Evolutionary conservation across 2,329 filamentous ascomycete genomes (phyloP).

Genomic region (Coniella lustricola): DNA sequence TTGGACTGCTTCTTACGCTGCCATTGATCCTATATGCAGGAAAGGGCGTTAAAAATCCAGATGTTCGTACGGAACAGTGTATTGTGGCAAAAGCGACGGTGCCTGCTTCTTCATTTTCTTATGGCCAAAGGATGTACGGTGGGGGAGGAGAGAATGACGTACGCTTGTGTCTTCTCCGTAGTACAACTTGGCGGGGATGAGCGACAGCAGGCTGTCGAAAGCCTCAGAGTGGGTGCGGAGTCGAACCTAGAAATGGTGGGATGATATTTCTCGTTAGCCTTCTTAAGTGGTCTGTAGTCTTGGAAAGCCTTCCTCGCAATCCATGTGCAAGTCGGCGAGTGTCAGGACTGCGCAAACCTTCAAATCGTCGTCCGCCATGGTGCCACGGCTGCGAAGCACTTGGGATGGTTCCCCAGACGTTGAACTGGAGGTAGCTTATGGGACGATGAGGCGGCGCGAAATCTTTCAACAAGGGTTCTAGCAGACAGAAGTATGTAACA

Average conservation of each 20-base stretch:
- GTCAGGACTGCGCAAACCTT: slow-evolving; percentile 19
- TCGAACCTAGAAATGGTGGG: slow-evolving; percentile 39
- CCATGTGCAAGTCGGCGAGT: not conserved
- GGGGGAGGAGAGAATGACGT: slow-evolving; percentile 34
- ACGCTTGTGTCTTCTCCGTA: slow-evolving; percentile 71
- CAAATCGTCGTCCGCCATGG: slow-evolving; percentile 22
- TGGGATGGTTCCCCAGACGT: too few relatives aligned
- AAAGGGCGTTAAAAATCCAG: too few relatives aligned
- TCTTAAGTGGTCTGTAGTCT: too few relatives aligned
- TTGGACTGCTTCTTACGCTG: slow-evolving; percentile 93
- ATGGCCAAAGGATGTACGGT: too few relatives aligned
- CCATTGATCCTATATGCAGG: slow-evolving; percentile 71
- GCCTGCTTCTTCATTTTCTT: too few relatives aligned
- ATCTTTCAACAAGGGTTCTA: too few relatives aligned
- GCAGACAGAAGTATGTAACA: too few relatives aligned
- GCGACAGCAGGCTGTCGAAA: slow-evolving; percentile 78
- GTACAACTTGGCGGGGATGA: slow-evolving; percentile 87
- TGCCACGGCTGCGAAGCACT: not conserved
- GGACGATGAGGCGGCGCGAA: too few relatives aligned
- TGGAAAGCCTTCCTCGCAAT: not conserved
- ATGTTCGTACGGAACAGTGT: too few relatives aligned
- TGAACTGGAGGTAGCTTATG: too few relatives aligned
- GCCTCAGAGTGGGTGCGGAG: slow-evolving; percentile 59
- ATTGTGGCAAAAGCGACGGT: too few relatives aligned
- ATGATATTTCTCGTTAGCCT: slow-evolving; percentile 5